These are phyloP conservation scores for Blastocystis sp. DNA, from an alignment of 352 stramenopile genomes.

Conservation along the genomic window DNA sequence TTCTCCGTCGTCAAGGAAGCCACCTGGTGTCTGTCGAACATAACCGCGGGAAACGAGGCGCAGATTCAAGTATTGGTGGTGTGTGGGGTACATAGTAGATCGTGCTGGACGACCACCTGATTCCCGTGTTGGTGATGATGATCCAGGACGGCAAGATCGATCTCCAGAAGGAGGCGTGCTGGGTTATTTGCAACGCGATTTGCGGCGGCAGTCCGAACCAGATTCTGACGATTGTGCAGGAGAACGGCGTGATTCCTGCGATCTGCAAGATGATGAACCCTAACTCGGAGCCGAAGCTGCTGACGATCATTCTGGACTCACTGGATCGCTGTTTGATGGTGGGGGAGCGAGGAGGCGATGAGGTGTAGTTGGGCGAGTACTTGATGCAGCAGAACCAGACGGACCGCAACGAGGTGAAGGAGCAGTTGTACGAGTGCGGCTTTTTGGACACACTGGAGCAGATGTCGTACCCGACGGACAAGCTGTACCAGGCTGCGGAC, in stretches of 20 bases:
- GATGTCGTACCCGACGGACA: constrained; percentile 77
- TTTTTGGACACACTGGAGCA: constrained; percentile 79
- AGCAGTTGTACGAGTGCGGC: constrained; percentile 86
- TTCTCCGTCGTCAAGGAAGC: constrained; percentile 98
- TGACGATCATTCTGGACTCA: constrained; percentile 96
- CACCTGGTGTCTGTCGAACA: constrained; percentile 99
- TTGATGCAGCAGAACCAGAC: constrained; percentile 85
- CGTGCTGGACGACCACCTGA: constrained; percentile 95
- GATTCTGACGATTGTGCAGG: constrained; percentile 93
- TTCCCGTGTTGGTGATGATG: constrained; percentile 93
- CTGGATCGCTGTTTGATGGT: constrained; percentile 97
- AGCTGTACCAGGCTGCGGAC: constrained; percentile 89
- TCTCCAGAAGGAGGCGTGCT: constrained; percentile 96
- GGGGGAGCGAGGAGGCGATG: constrained; percentile 79
- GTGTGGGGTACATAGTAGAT: constrained; percentile 69
- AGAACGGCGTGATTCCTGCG: constrained; percentile 90
- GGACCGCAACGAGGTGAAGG: constrained; percentile 92
- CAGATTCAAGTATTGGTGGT: constrained; percentile 89
- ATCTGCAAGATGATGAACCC: constrained; percentile 90
- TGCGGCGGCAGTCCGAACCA: constrained; percentile 86
- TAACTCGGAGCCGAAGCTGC: constrained; percentile 94
- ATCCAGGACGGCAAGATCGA: constrained; percentile 96
- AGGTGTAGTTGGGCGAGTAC: constrained; percentile 81
- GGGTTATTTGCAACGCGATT: constrained; percentile 98
- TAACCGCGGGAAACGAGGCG: constrained; percentile 96